phyloP scores from a whole-genome alignment of 192 early-diverging fungal species.

The Coemansia erecta region DNA sequence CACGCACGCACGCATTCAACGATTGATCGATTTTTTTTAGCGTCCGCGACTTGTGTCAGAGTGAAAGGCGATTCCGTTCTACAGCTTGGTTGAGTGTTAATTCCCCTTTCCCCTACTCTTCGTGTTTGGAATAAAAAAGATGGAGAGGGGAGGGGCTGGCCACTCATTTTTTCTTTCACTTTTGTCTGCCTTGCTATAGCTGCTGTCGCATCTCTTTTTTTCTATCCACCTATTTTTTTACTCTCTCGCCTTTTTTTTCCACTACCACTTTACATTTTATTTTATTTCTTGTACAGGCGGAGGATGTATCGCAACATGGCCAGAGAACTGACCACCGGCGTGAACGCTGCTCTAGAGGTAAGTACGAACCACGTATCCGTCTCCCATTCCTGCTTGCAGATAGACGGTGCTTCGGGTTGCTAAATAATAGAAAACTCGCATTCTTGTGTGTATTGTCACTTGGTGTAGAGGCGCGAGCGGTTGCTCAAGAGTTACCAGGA shows the following conservation, averaged over 20 bases:
- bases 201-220: too few relatives aligned
- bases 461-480: slow-evolving; percentile 36
- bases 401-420: too few relatives aligned
- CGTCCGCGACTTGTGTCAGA: too few relatives aligned
- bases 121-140: too few relatives aligned
- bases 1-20: too few relatives aligned
- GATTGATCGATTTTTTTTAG: too few relatives aligned
- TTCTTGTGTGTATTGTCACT: background rate
- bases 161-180: background rate
- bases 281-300: slow-evolving; percentile 9
- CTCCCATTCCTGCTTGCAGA: too few relatives aligned
- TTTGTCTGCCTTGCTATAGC: too few relatives aligned
- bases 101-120: too few relatives aligned
- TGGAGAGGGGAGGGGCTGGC: too few relatives aligned
- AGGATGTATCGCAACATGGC: slow-evolving; percentile 44
- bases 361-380: background rate
- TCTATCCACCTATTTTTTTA: background rate
- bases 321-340: slow-evolving; percentile 38
- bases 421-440: background rate
- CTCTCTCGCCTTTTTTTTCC: slow-evolving; percentile 1
- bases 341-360: slow-evolving; percentile 50
- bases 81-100: too few relatives aligned
- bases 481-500: slow-evolving; percentile 36
- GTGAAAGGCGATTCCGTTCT: too few relatives aligned
- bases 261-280: slow-evolving; percentile 3